These are phyloP conservation scores for Ilyonectria sp. DNA, from an alignment of 2,329 filamentous ascomycete genomes.

Conservation along the genomic window DNA sequence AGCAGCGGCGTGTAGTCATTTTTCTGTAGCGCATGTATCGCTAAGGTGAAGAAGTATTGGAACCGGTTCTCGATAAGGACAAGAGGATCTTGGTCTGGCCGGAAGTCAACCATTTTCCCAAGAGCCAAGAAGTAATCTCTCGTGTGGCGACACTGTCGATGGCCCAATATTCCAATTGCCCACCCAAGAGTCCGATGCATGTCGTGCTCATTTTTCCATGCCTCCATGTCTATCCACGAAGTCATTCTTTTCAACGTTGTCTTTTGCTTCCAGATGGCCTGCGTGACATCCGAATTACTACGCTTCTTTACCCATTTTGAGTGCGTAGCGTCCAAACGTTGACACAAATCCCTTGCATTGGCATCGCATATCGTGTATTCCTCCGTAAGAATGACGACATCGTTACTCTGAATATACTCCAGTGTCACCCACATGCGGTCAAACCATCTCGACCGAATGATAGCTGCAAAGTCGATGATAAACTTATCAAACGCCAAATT, in stretches of 20 bases:
- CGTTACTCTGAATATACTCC: neutral
- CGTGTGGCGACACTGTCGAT: neutral
- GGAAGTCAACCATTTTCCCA: neutral
- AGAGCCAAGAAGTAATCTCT: neutral
- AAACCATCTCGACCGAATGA: neutral
- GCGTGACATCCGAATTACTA: neutral
- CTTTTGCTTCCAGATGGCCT: neutral
- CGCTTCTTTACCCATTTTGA: neutral
- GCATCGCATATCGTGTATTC: neutral
- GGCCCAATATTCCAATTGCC: neutral
- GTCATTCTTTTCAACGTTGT: too few species aligned
- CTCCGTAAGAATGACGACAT: neutral
- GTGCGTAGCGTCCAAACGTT: neutral
- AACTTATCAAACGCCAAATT: neutral
- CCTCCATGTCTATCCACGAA: neutral
- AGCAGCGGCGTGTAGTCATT: neutral
- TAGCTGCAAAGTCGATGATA: neutral
- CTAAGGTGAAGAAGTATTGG: neutral
- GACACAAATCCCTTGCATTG: neutral
- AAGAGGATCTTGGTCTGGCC: neutral
- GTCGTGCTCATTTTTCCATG: neutral
- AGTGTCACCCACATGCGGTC: neutral
- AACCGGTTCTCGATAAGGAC: neutral
- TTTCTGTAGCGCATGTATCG: neutral
- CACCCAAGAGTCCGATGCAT: neutral